Evolutionary conservation across 306 rosid species (phyloP).

Genomic region (Cicer cuneatum): DNA sequence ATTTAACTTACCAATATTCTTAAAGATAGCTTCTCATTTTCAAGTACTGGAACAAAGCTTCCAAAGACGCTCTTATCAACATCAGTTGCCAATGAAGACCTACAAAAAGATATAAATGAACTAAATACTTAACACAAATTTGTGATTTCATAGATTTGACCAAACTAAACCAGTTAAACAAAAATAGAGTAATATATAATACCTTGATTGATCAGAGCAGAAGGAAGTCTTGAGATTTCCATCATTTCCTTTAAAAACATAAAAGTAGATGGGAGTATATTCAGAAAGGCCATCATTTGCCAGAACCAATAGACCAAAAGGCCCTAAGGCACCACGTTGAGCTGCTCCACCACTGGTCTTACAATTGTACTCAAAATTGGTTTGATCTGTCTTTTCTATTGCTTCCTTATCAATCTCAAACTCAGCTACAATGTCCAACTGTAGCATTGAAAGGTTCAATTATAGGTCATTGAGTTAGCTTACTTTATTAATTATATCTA

Average conservation of each 20-base stretch:
- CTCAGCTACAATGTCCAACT: conserved; percentile 84
- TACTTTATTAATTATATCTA: conserved; percentile 5
- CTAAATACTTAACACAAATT: too few relatives aligned
- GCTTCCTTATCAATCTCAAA: conserved; percentile 77
- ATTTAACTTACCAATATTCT: conserved; percentile 68
- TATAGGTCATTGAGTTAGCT: conserved; percentile 15
- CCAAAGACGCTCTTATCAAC: conserved; percentile 66
- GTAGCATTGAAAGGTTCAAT: conserved; percentile 39
- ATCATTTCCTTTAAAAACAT: conserved; percentile 61
- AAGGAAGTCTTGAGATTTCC: conserved; percentile 66
- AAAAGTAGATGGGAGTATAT: conserved; percentile 79
- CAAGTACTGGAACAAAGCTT: conserved; percentile 69
- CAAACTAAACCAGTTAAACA: too few relatives aligned
- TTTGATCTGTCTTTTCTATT: conserved; percentile 45
- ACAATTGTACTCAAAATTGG: conserved; percentile 60
- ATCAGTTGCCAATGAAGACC: conserved; percentile 82
- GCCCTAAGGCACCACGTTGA: conserved; percentile 80
- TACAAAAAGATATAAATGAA: conserved; percentile 19
- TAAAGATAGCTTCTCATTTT: conserved; percentile 69
- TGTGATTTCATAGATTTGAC: too few relatives aligned
- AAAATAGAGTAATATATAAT: background rate
- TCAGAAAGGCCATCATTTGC: conserved; percentile 75
- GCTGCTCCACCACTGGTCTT: conserved; percentile 64
- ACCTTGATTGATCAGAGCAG: conserved; percentile 87
- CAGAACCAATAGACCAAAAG: conserved; percentile 82